phyloP scores from a whole-genome alignment of 257 asterid species.

The Verbascum thapsus region DNA sequence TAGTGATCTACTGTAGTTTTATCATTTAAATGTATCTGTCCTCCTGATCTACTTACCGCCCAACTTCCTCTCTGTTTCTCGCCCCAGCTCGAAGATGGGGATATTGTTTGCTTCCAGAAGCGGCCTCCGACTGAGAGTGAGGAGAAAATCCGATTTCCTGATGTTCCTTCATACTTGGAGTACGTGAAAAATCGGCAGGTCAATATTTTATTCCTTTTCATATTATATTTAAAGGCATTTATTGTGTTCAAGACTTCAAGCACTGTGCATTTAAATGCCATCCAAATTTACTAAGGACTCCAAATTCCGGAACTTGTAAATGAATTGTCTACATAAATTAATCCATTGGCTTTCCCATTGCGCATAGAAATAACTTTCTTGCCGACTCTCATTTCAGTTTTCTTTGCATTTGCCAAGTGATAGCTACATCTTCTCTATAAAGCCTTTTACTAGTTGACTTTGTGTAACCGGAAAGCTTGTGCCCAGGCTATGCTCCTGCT shows the following conservation, averaged over 20 bases:
- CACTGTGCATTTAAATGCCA: conserved; percentile 1
- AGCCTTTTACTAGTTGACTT: conserved; percentile 21
- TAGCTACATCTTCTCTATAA: neutral
- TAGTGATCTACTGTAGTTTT: neutral
- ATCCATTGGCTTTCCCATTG: conserved; percentile 6
- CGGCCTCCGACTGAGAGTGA: conserved; percentile 50
- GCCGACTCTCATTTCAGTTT: conserved; percentile 8
- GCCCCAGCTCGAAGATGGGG: conserved; percentile 81
- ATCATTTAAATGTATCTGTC: conserved; percentile 1
- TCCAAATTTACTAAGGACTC: neutral
- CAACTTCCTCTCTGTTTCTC: too few species aligned
- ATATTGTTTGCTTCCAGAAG: conserved; percentile 75
- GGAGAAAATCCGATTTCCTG: conserved; percentile 54
- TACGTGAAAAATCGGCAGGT: conserved; percentile 85
- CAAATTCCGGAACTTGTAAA: neutral
- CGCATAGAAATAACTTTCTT: conserved; percentile 5
- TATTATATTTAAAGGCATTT: conserved; percentile 9
- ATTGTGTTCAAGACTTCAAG: neutral
- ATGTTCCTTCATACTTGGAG: conserved; percentile 70
- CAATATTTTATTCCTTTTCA: conserved; percentile 6
- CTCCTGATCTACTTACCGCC: neutral
- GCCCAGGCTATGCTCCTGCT: neutral
- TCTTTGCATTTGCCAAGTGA: neutral
- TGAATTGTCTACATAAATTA: neutral
- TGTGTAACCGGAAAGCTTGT: conserved; percentile 1